Conservation (phyloP, 2,329 filamentous ascomycete species). For the Xylaria sp. region DNA sequence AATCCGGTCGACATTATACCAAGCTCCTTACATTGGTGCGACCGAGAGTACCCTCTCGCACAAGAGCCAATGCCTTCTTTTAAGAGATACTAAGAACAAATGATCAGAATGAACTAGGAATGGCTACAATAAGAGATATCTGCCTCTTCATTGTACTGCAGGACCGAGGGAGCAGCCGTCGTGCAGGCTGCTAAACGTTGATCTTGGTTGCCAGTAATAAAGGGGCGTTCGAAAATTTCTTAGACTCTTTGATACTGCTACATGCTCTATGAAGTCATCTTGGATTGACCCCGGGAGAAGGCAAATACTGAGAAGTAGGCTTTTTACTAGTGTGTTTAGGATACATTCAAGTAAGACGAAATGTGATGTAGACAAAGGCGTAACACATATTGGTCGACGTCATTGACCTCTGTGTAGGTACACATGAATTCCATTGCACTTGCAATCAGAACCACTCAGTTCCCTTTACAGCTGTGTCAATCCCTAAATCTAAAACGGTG, state of each 20-base stretch:
- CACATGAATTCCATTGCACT: no score
- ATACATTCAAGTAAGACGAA: background rate
- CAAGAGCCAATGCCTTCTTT: constrained; percentile 27
- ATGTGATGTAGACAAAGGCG: background rate
- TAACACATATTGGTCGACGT: background rate
- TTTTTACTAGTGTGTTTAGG: background rate
- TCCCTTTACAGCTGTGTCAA: no score
- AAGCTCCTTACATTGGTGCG: constrained; percentile 15
- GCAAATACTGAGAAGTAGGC: background rate
- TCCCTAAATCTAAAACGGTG: no score
- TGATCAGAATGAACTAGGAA: background rate
- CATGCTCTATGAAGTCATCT: constrained; percentile 18
- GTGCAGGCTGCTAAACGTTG: background rate
- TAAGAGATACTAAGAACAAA: constrained; percentile 11
- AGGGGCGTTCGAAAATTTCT: constrained; percentile 25
- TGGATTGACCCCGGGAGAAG: constrained; percentile 22
- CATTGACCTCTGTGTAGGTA: no score
- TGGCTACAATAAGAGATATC: background rate
- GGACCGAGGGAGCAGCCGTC: background rate
- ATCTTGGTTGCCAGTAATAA: constrained; percentile 15
- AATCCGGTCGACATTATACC: constrained; percentile 41
- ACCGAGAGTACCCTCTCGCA: constrained; percentile 19
- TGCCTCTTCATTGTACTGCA: background rate
- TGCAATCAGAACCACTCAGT: no score
- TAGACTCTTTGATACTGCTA: constrained; percentile 25